Base-by-base conservation (phyloP, 2,329 filamentous ascomycete genomes). In the Pestalotiopsis sp. region DNA sequence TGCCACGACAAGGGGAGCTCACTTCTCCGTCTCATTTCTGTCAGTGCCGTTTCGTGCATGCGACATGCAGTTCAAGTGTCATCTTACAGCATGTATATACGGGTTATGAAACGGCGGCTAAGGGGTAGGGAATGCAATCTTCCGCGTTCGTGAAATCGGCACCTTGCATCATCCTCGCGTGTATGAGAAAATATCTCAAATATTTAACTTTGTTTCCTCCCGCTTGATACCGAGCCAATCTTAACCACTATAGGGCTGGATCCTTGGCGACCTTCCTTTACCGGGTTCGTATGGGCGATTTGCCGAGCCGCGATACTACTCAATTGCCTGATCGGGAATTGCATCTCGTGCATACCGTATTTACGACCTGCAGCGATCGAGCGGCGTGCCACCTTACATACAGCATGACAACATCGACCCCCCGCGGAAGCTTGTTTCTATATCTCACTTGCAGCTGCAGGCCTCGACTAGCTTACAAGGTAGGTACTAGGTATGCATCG, bases 261-360 rank as follows among this genome's bases (percentile, higher is more conserved):
- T 2, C 31, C 59, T 62, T 62, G 61, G 61, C 41, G 61, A 64
- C 61, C 61, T 64, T 64, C 61, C 61, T 25, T 36, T 41, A 45
- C 41, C 39, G 41, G 61, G 61, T 20, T 23, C 39, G 39, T 52
- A 49, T 20, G n/a, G 9, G 61, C 39, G 38, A 49, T 41, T 9
- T 23, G 61, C 38, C 45, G 36, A 31, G 39, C 38, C n/a, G 20
- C 61, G 25, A 64, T 64, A 49, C 61, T 64, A 31, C 61, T 31
- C 39, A 64, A 64, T 62, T 62, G 59, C 59, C 59, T 62, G 36
- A 31, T 62, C 9, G 27, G 31, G 59, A 31, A 62, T 39, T 27
- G 36, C 59, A 62, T 20, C 59, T 49, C 36, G 59, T 62, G 59
- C 59, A 38, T 62, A 36, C 31, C 59, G 20, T 39, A 14, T 20